phyloP scores from a whole-genome alignment of 305 asterid species.

The Fraxinus latifolia region DNA sequence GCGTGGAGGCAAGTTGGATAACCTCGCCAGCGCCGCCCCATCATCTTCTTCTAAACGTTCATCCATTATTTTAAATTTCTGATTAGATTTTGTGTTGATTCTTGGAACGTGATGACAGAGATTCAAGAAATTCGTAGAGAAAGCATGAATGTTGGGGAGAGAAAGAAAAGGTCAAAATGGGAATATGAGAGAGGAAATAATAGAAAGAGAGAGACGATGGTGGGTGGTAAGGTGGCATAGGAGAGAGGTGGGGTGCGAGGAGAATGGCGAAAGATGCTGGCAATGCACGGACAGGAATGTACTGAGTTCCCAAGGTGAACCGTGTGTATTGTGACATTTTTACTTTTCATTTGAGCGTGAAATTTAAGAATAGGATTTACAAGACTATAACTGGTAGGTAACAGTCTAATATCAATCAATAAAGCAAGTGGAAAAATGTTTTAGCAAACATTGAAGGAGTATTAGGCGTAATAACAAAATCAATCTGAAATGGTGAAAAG shows the following conservation, averaged over 20 bases:
- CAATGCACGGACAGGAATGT: slow-evolving; percentile 39
- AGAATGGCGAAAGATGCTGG: slow-evolving; percentile 45
- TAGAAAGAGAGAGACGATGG: slow-evolving; percentile 4
- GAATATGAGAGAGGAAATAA: slow-evolving; percentile 15
- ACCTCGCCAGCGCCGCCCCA: slow-evolving; percentile 42
- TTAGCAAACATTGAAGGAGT: no score
- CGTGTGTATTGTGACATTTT: neutral
- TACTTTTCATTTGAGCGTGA: neutral
- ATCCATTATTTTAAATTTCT: slow-evolving; percentile 27
- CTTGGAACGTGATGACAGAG: neutral
- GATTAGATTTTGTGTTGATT: neutral
- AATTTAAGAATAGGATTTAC: neutral
- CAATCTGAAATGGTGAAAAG: no score
- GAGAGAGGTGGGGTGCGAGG: slow-evolving; percentile 32
- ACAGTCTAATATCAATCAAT: no score
- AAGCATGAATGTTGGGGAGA: neutral
- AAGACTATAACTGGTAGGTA: no score
- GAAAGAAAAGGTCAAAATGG: slow-evolving; percentile 25
- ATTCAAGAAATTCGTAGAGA: neutral
- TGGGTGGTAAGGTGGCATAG: slow-evolving; percentile 20
- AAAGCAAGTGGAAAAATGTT: neutral
- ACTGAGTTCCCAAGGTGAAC: slow-evolving; percentile 10
- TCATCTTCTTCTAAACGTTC: slow-evolving; percentile 56
- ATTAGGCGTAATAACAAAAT: no score
- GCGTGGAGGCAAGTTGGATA: slow-evolving; percentile 51